phyloP scores from a whole-genome alignment of 2,329 filamentous ascomycete species.

The Zasmidium cellare region DNA sequence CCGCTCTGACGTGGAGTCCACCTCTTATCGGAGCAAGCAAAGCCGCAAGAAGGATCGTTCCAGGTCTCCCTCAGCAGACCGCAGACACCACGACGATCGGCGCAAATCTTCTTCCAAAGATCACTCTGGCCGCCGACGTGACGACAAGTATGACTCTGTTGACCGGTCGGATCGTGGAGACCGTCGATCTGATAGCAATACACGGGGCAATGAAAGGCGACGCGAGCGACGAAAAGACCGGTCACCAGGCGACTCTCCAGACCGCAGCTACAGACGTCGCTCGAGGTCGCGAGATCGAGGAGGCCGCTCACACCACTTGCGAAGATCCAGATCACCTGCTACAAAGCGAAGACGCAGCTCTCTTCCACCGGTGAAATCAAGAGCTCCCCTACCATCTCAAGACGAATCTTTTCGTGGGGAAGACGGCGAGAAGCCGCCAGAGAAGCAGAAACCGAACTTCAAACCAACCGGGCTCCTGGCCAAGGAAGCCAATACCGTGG shows the following conservation, averaged over 20 bases:
- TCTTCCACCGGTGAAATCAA: conserved; percentile 39
- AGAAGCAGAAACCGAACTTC: conserved; percentile 89
- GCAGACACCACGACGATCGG: background rate
- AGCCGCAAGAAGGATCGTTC: background rate
- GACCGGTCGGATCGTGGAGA: conserved; percentile 8
- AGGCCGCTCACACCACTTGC: conserved; percentile 22
- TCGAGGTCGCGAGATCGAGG: conserved; percentile 26
- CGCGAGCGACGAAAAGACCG: conserved; percentile 15
- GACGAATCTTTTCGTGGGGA: conserved; percentile 43
- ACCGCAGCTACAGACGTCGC: conserved; percentile 23
- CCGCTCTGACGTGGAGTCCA: background rate
- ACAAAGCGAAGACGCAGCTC: conserved; percentile 36
- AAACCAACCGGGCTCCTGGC: conserved; percentile 77
- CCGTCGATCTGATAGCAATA: conserved; percentile 6
- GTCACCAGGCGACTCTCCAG: conserved; percentile 7
- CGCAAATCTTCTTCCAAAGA: background rate
- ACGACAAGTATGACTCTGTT: background rate
- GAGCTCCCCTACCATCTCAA: conserved; percentile 48
- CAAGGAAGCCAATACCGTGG: conserved; percentile 81
- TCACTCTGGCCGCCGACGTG: background rate
- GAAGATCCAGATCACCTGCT: conserved; percentile 29
- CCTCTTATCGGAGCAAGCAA: background rate
- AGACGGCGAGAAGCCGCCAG: conserved; percentile 38
- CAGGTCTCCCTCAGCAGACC: background rate
- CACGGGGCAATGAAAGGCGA: conserved; percentile 2